Conservation (phyloP, 73 alveolate genomes). For the Paramecium primaurelia region DNA sequence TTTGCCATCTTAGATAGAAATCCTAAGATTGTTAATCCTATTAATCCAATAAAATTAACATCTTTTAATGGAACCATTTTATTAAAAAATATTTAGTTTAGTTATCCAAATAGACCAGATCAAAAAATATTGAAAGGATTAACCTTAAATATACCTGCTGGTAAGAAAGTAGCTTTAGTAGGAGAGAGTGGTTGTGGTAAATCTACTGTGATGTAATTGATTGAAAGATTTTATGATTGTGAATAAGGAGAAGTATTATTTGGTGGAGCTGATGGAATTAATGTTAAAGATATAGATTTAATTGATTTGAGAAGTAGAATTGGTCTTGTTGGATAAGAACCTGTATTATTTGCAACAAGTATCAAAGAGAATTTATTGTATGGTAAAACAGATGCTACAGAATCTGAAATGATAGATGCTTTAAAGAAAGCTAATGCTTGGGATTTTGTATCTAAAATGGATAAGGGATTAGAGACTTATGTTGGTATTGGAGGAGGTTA, state of each 20-base stretch:
- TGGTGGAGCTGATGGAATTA: slow-evolving; percentile 70
- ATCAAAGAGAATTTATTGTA: slow-evolving; percentile 76
- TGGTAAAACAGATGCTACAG: slow-evolving; percentile 87
- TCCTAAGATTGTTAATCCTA: slow-evolving; percentile 35
- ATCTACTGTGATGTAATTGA: slow-evolving; percentile 72
- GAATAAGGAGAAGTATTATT: slow-evolving; percentile 69
- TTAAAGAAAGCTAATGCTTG: slow-evolving; percentile 78
- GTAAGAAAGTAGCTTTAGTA: slow-evolving; percentile 80
- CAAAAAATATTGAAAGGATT: slow-evolving; percentile 64
- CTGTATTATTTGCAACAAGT: slow-evolving; percentile 82
- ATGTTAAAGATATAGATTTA: slow-evolving; percentile 66
- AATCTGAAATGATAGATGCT: slow-evolving; percentile 82
- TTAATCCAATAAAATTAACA: slow-evolving; percentile 34
- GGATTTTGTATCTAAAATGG: slow-evolving; percentile 54
- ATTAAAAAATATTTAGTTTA: slow-evolving; percentile 79
- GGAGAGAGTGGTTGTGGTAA: slow-evolving; percentile 93
- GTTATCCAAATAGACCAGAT: slow-evolving; percentile 82
- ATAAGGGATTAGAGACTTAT: slow-evolving; percentile 49
- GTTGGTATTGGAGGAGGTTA: slow-evolving; percentile 62
- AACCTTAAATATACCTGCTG: slow-evolving; percentile 64
- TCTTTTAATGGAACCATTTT: slow-evolving; percentile 74
- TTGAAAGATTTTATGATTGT: slow-evolving; percentile 80
- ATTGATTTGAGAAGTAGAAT: slow-evolving; percentile 75
- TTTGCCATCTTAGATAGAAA: slow-evolving; percentile 58
- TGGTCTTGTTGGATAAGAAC: slow-evolving; percentile 93